Percentiles rank a stretch among this genome's conserved stretches.
Conservation (phyloP, 768 basidiomycete genomes). For the Boletus tylopilopsis region DNA sequence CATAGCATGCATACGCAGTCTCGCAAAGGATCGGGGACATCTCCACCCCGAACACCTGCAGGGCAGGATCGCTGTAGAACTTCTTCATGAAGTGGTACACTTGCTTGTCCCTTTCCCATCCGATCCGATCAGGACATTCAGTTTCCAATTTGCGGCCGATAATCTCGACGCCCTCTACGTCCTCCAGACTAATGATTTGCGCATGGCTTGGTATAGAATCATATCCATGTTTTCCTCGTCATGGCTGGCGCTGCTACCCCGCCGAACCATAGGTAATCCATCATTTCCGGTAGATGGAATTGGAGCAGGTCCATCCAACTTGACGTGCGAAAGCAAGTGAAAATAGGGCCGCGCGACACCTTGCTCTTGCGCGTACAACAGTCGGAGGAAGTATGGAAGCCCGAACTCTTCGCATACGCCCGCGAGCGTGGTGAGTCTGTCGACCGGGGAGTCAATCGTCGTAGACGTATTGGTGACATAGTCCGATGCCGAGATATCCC, state of each 20-base stretch:
- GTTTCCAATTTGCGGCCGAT: not conserved
- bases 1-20: not conserved
- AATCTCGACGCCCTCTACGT: slow-evolving; percentile 1
- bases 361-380: too few species aligned
- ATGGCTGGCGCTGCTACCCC: too few species aligned
- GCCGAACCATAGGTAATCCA: too few species aligned
- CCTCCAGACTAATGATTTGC: too few species aligned
- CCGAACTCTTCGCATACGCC: slow-evolving; percentile 6
- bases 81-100: not conserved
- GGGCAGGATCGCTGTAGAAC: not conserved
- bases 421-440: slow-evolving; percentile 5
- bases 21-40: not conserved
- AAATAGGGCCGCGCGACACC: too few species aligned
- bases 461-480: slow-evolving; percentile 13
- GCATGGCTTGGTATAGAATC: too few species aligned
- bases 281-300: too few species aligned
- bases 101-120: not conserved
- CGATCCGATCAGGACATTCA: not conserved
- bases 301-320: too few species aligned
- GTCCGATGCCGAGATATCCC: slow-evolving; percentile 14
- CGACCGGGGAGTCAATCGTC: not conserved
- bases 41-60: not conserved
- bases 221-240: too few species aligned
- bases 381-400: not conserved
- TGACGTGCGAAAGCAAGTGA: too few species aligned